phyloP scores from a whole-genome alignment of 495 filamentous ascomycete genomes.

The Glarea lozoyensis region DNA sequence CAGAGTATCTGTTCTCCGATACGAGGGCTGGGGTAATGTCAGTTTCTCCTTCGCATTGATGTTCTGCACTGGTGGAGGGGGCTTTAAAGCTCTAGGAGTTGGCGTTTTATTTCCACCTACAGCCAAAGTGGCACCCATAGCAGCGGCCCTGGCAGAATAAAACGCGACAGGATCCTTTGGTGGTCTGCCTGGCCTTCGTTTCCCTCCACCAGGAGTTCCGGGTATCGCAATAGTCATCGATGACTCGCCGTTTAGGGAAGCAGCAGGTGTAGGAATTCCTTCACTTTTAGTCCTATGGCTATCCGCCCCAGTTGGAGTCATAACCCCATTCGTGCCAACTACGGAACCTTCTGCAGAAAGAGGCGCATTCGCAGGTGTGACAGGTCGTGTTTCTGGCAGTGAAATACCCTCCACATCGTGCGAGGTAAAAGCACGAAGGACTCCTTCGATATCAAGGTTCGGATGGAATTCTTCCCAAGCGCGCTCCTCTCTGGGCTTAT shows the following conservation, averaged over 20 bases:
- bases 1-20: slow-evolving; percentile 46
- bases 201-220: slow-evolving; percentile 16
- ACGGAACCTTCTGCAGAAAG: slow-evolving; percentile 15
- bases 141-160: slow-evolving; percentile 34
- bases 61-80: slow-evolving; percentile 39
- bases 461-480: slow-evolving; percentile 97
- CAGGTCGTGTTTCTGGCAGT: slow-evolving; percentile 31
- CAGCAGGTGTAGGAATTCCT: slow-evolving; percentile 10
- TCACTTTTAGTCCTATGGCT: slow-evolving; percentile 6
- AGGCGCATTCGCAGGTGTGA: slow-evolving; percentile 25
- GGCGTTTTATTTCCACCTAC: neutral
- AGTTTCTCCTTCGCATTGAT: slow-evolving; percentile 49
- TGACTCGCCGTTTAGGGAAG: slow-evolving; percentile 13
- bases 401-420: slow-evolving; percentile 76
- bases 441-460: slow-evolving; percentile 77
- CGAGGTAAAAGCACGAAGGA: slow-evolving; percentile 67
- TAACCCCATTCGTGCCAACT: slow-evolving; percentile 5
- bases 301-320: slow-evolving; percentile 17
- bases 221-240: slow-evolving; percentile 14
- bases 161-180: slow-evolving; percentile 37
- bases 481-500: slow-evolving; percentile 93
- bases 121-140: neutral
- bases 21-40: slow-evolving; percentile 50
- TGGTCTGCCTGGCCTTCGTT: slow-evolving; percentile 37
- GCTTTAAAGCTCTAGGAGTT: slow-evolving; percentile 35